These are phyloP conservation scores for Verticillium nubilum DNA, from an alignment of 2,329 filamentous ascomycete genomes.

Conservation along the genomic window DNA sequence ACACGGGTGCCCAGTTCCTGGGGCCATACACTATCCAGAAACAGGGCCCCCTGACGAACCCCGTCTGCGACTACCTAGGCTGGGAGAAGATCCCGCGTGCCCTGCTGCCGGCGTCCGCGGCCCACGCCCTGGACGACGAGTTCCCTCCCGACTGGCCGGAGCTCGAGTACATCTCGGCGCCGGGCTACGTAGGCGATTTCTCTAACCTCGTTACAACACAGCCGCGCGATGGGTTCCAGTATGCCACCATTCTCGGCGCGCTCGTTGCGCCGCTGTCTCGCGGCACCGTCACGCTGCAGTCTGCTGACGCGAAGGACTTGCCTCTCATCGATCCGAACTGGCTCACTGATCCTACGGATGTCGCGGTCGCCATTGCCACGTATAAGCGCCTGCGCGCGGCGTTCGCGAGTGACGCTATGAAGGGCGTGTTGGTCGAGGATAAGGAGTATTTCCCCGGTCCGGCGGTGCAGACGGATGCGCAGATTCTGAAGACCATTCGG, in stretches of 20 bases:
- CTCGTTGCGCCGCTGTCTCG: conserved; percentile 32
- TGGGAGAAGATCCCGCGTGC: conserved; percentile 14
- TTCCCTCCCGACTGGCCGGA: conserved; percentile 29
- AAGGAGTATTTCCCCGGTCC: conserved; percentile 25
- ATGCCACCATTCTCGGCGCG: conserved; percentile 12
- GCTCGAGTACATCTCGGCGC: conserved; percentile 20
- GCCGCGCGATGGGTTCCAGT: conserved; percentile 8
- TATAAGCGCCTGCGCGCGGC: conserved; percentile 35
- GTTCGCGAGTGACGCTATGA: conserved; percentile 21
- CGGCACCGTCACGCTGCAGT: conserved; percentile 34
- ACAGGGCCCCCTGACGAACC: conserved; percentile 14
- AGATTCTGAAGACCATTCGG: conserved; percentile 23
- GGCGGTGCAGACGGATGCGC: conserved; percentile 30
- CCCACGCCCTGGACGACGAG: background rate
- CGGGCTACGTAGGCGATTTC: conserved; percentile 13
- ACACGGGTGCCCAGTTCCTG: conserved; percentile 2
- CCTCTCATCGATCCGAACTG: conserved; percentile 33
- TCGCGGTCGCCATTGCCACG: conserved; percentile 30
- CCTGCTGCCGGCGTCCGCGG: background rate
- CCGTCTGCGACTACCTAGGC: conserved; percentile 14
- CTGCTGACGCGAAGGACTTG: conserved; percentile 17
- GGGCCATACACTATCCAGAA: conserved; percentile 1
- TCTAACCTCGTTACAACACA: conserved; percentile 4
- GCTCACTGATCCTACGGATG: conserved; percentile 34
- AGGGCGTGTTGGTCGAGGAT: conserved; percentile 26